Percentiles rank a stretch among this genome's conserved stretches.
phyloP scores from a whole-genome alignment of 305 asterid species.

The Caryopteris hybrid region DNA sequence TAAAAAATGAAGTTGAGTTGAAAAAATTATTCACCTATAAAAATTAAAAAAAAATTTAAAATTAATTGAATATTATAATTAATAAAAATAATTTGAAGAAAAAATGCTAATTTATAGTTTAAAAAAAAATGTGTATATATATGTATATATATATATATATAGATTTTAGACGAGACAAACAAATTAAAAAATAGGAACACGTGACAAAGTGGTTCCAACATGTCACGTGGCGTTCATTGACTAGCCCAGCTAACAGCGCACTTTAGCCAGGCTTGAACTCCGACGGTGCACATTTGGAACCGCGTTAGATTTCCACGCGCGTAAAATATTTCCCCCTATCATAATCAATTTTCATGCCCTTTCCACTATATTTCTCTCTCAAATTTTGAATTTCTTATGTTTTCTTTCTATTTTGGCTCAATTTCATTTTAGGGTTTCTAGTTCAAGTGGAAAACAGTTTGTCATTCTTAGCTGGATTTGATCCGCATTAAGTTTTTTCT shows the following conservation, averaged over 20 bases:
- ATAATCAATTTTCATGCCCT: neutral
- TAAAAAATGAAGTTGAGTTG: too few species aligned
- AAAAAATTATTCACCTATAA: too few species aligned
- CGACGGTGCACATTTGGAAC: conserved; percentile 2
- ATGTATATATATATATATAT: too few species aligned
- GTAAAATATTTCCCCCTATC: neutral
- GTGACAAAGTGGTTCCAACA: too few species aligned
- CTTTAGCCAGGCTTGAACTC: conserved; percentile 7
- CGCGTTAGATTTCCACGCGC: conserved; percentile 1
- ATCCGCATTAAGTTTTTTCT: neutral
- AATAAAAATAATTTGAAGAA: too few species aligned
- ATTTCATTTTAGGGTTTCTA: conserved; percentile 25
- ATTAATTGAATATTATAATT: too few species aligned
- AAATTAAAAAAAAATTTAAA: too few species aligned
- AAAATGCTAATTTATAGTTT: too few species aligned
- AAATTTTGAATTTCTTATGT: neutral
- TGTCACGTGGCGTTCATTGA: conserved; percentile 7
- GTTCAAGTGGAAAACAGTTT: neutral
- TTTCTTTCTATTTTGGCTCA: conserved; percentile 17
- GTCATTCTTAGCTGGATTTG: conserved; percentile 23
- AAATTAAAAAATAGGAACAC: too few species aligned
- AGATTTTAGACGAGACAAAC: too few species aligned
- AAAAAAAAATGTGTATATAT: too few species aligned
- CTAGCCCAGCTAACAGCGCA: conserved; percentile 23
- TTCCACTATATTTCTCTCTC: neutral